A percentile compares a stretch with the other conserved stretches of the same genome.
Conservation (phyloP, 345 rosid genomes). For the Heritiera littoralis region DNA sequence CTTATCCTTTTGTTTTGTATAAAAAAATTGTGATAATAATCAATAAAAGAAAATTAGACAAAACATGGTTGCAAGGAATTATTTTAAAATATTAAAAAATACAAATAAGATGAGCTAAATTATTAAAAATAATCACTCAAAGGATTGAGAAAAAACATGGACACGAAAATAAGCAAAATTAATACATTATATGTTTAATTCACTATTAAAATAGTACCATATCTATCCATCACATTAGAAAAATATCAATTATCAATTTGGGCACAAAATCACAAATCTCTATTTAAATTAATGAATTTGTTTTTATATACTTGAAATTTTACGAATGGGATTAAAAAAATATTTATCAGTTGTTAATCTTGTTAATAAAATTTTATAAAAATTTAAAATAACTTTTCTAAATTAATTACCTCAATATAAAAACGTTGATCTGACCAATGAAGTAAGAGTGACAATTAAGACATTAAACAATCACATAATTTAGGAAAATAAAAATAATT, state of each 20-base stretch:
- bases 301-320: too few species aligned
- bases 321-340: too few species aligned
- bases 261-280: neutral
- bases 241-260: too few species aligned
- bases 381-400: too few species aligned
- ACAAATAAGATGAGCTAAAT: neutral
- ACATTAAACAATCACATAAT: neutral
- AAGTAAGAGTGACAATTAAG: neutral
- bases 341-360: too few species aligned
- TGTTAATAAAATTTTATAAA: too few species aligned
- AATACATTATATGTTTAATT: neutral
- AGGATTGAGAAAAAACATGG: neutral
- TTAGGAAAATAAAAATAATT: neutral
- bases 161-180: neutral
- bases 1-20: neutral
- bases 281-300: neutral
- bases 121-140: neutral
- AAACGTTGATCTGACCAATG: neutral
- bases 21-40: neutral
- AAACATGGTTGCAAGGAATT: neutral
- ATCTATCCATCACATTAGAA: neutral
- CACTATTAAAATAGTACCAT: neutral
- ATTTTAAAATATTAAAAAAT: neutral
- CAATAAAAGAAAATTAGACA: neutral
- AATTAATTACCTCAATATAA: too few species aligned